These are phyloP conservation scores for Lactarius deliciosus DNA, from an alignment of 768 basidiomycete species.

Conservation along the genomic window DNA sequence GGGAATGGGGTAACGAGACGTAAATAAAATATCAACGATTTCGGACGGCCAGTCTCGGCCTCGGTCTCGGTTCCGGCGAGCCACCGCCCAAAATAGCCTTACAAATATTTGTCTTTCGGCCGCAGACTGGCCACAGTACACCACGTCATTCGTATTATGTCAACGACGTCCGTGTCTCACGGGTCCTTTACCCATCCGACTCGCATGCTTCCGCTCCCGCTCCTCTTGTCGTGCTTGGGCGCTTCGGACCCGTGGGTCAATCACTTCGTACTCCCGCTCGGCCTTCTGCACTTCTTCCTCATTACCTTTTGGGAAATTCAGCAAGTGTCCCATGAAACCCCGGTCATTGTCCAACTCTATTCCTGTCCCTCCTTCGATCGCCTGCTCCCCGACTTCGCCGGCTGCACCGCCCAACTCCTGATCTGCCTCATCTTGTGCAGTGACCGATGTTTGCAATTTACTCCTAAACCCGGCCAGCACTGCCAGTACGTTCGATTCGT, in stretches of 20 bases:
- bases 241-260: conserved; percentile 74
- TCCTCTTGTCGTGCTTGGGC: conserved; percentile 80
- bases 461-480: conserved; percentile 69
- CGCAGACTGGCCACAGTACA: not conserved
- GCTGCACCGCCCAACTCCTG: conserved; percentile 26
- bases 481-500: conserved; percentile 71
- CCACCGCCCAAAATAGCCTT: not conserved
- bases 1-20: not conserved
- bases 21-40: conserved; percentile 8
- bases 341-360: conserved; percentile 79
- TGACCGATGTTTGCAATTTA: conserved; percentile 53
- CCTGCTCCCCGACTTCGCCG: conserved; percentile 30
- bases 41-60: not conserved
- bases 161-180: conserved; percentile 32
- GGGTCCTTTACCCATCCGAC: conserved; percentile 22
- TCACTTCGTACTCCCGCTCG: conserved; percentile 85
- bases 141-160: not conserved
- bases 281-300: conserved; percentile 73
- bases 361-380: conserved; percentile 45
- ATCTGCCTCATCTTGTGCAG: conserved; percentile 29
- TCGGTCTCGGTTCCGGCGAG: not conserved
- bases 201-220: conserved; percentile 54
- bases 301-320: conserved; percentile 79
- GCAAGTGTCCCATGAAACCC: conserved; percentile 69
- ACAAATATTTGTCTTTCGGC: not conserved